Evolutionary conservation across 352 stramenopile species (phyloP).

Genomic region (Phytopythium aichiense): DNA sequence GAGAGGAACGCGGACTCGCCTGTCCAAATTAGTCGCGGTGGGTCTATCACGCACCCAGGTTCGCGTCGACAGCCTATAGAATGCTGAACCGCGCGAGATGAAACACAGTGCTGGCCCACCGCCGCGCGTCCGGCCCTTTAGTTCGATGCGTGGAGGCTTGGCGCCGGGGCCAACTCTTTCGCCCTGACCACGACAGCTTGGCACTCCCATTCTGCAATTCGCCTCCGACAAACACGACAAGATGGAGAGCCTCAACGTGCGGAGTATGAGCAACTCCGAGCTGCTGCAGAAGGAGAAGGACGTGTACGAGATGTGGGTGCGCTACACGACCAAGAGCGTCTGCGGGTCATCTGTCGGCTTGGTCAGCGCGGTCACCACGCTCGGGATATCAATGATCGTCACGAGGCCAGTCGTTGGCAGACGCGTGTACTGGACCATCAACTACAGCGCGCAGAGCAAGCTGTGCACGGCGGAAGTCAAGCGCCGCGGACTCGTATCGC

Average conservation of each 20-base stretch:
- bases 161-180: too few species aligned
- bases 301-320: not conserved
- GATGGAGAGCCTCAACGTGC: not conserved
- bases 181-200: too few species aligned
- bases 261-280: not conserved
- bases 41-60: too few species aligned
- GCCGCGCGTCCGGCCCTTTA: too few species aligned
- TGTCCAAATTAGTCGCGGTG: too few species aligned
- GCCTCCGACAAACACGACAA: not conserved
- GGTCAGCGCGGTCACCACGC: not conserved
- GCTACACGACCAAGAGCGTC: constrained; percentile 3
- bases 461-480: not conserved
- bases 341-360: not conserved
- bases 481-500: not conserved
- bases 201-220: too few species aligned
- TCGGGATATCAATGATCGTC: not conserved
- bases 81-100: too few species aligned
- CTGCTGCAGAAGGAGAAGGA: constrained; percentile 4
- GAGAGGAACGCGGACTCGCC: too few species aligned
- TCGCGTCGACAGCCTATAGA: too few species aligned
- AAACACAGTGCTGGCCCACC: too few species aligned
- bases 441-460: not conserved
- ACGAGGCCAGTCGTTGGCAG: not conserved
- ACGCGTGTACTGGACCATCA: not conserved
- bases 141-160: too few species aligned